Percentiles rank a stretch among this genome's conserved stretches.
Evolutionary conservation across 441 rosid genomes (phyloP).

Genomic region (Pelargonium fulgidum): DNA sequence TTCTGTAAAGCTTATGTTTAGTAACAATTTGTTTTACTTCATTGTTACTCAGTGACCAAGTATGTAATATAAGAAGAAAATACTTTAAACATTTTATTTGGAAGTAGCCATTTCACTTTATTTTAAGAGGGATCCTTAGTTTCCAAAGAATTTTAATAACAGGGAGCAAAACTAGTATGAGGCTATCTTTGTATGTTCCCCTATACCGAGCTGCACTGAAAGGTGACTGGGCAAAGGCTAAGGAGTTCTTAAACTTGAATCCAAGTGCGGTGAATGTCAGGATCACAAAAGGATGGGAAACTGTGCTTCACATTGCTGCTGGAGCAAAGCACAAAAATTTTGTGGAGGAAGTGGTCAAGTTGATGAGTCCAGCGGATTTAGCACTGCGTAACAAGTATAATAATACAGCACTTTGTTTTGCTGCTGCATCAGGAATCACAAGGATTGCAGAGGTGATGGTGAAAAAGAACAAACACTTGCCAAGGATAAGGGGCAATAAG

Average conservation of each 20-base stretch:
- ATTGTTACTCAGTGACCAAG: too few relatives aligned
- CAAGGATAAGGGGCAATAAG: slow-evolving; percentile 25
- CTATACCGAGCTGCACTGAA: slow-evolving; percentile 2
- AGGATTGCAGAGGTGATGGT: slow-evolving; percentile 34
- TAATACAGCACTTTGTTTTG: slow-evolving; percentile 17
- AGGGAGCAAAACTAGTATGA: slow-evolving; percentile 1
- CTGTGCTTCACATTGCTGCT: slow-evolving; percentile 7
- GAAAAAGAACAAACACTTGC: slow-evolving; percentile 26
- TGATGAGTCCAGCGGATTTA: not conserved
- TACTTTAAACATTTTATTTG: not conserved
- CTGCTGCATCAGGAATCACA: slow-evolving; percentile 36
- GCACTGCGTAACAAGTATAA: slow-evolving; percentile 1
- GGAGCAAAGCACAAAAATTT: not conserved
- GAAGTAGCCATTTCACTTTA: not conserved
- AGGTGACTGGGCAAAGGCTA: slow-evolving; percentile 2
- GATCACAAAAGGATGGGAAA: not conserved
- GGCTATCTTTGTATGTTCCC: not conserved
- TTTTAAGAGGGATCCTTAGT: not conserved
- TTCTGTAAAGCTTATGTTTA: not conserved
- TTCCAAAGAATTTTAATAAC: not conserved
- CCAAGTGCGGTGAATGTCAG: not conserved
- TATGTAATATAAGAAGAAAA: not conserved
- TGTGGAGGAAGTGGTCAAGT: slow-evolving; percentile 5
- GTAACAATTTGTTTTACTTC: not conserved
- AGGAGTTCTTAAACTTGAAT: not conserved